phyloP scores from a whole-genome alignment of 2,329 filamentous ascomycete genomes.

The Epichloe gansuensis region DNA sequence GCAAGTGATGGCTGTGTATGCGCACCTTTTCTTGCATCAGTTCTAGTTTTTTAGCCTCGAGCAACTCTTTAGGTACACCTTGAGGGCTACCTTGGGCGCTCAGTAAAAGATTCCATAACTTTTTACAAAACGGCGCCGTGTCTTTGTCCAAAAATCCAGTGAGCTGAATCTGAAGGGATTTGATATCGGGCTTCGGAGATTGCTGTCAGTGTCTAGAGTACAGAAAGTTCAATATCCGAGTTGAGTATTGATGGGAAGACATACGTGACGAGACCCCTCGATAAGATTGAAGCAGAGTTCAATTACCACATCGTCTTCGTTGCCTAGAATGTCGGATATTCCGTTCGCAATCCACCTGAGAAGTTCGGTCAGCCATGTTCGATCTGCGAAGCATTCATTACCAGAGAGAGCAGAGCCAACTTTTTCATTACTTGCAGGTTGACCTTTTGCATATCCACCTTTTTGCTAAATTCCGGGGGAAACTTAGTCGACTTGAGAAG shows the following conservation, averaged over 20 bases:
- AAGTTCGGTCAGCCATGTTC: conserved; percentile 8
- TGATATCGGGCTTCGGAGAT: conserved; percentile 71
- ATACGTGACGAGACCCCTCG: conserved; percentile 63
- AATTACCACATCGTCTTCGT: conserved; percentile 90
- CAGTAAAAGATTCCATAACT: conserved; percentile 81
- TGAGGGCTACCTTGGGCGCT: conserved; percentile 81
- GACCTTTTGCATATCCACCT: conserved; percentile 95
- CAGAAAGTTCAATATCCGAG: not conserved
- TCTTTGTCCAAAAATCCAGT: conserved; percentile 93
- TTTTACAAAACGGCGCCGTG: conserved; percentile 77
- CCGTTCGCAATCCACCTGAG: conserved; percentile 82
- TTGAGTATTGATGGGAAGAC: not conserved
- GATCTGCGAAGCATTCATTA: not conserved
- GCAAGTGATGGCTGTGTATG: conserved; percentile 1
- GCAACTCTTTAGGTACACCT: conserved; percentile 83
- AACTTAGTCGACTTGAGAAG: conserved; percentile 86
- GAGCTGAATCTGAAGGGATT: conserved; percentile 84
- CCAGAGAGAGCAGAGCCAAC: conserved; percentile 32
- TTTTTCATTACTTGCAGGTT: conserved; percentile 98
- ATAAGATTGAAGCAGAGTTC: conserved; percentile 62
- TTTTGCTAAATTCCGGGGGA: conserved; percentile 78
- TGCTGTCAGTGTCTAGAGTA: conserved; percentile 22
- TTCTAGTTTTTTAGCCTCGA: conserved; percentile 94
- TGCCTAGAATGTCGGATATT: conserved; percentile 78
- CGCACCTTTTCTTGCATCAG: conserved; percentile 85